Evolutionary conservation across 1,284 basidiomycete genomes (phyloP).

Genomic region (Apiotrichum brassicae): DNA sequence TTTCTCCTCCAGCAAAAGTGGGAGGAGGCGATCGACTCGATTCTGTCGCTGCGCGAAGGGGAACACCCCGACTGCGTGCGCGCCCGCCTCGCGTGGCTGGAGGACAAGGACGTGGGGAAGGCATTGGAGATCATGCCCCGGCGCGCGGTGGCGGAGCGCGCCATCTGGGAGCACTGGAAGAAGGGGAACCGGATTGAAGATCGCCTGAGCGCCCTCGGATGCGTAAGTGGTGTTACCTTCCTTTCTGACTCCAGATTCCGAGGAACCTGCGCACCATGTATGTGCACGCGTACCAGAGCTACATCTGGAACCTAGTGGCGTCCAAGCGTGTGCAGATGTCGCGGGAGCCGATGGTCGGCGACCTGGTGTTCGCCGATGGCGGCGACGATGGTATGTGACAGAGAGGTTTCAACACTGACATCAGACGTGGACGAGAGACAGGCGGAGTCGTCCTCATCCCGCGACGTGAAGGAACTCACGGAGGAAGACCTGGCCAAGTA

Average conservation of each 20-base stretch:
- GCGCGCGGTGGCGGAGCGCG: slow-evolving; percentile 83
- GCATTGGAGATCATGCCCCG: slow-evolving; percentile 78
- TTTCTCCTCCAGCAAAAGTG: slow-evolving; percentile 82
- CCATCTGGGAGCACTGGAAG: slow-evolving; percentile 83
- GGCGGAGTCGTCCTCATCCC: slow-evolving; percentile 35
- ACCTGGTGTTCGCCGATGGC: slow-evolving; percentile 62
- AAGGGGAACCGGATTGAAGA: slow-evolving; percentile 74
- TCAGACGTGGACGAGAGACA: slow-evolving; percentile 4
- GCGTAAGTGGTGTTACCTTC: slow-evolving; percentile 51
- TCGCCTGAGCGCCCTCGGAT: slow-evolving; percentile 75
- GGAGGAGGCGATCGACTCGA: slow-evolving; percentile 75
- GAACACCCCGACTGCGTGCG: slow-evolving; percentile 79
- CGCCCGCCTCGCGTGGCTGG: slow-evolving; percentile 75
- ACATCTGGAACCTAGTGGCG: slow-evolving; percentile 94
- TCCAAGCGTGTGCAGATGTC: slow-evolving; percentile 87
- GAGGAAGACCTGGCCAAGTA: slow-evolving; percentile 69
- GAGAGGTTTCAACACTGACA: slow-evolving; percentile 33
- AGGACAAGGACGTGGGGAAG: slow-evolving; percentile 66
- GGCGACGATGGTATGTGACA: slow-evolving; percentile 52
- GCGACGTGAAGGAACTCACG: slow-evolving; percentile 66
- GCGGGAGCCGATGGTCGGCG: slow-evolving; percentile 70
- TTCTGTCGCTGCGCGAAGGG: slow-evolving; percentile 73
- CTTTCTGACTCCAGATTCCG: slow-evolving; percentile 62
- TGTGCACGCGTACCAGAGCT: slow-evolving; percentile 96
- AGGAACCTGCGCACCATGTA: slow-evolving; percentile 93